Evolutionary conservation across 2,329 filamentous ascomycete genomes (phyloP).

Genomic region (Aspergillus sp.): DNA sequence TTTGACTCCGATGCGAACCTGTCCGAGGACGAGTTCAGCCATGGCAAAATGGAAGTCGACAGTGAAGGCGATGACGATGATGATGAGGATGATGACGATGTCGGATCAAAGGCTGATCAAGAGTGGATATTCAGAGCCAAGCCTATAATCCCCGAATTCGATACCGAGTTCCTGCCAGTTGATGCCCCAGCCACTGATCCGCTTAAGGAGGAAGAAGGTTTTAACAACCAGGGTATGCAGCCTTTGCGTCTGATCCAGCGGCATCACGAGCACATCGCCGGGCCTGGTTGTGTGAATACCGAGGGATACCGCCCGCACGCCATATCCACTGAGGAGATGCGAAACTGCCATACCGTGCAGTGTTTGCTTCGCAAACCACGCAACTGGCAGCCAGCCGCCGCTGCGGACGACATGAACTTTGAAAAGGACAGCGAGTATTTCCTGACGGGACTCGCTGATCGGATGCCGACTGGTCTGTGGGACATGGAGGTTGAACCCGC

Average conservation of each 20-base stretch:
- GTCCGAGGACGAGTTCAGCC: too few species aligned
- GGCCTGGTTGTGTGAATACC: neutral
- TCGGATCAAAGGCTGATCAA: neutral
- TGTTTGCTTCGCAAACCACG: neutral
- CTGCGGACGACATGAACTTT: neutral
- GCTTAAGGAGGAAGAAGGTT: neutral
- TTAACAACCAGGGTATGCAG: neutral
- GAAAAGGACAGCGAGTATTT: neutral
- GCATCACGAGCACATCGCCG: neutral
- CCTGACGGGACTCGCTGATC: neutral
- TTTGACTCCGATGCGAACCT: neutral
- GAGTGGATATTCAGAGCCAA: neutral
- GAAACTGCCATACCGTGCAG: neutral
- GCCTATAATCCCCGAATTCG: neutral
- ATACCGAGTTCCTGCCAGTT: neutral
- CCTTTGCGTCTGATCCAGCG: neutral
- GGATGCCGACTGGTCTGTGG: neutral
- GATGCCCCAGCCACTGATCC: neutral
- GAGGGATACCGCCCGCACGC: neutral
- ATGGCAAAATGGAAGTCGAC: neutral
- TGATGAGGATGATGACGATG: neutral
- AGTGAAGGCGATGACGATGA: neutral
- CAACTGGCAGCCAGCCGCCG: neutral
- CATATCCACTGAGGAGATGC: neutral
- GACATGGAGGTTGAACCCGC: neutral